Evolutionary conservation across 345 rosid genomes (phyloP).

Genomic region (Salix brachista): DNA sequence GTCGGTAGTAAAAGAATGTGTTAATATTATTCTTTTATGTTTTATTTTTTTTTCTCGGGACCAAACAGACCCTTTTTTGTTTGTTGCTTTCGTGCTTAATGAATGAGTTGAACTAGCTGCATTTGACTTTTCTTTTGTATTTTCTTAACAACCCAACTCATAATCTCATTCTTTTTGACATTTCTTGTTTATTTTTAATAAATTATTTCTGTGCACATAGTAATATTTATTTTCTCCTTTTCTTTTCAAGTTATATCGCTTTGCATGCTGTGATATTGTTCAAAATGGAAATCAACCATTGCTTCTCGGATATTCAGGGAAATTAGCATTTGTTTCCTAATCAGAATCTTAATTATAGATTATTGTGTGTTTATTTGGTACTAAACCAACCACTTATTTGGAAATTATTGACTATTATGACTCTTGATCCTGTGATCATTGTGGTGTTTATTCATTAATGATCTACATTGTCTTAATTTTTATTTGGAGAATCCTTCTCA

Average conservation of each 20-base stretch:
- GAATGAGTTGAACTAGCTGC: not conserved
- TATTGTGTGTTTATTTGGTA: not conserved
- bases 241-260: not conserved
- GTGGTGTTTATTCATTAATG: not conserved
- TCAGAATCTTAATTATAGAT: not conserved
- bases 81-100: not conserved
- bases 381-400: not conserved
- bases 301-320: not conserved
- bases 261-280: not conserved
- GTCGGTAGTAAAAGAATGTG: not conserved
- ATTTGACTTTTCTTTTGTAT: not conserved
- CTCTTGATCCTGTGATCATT: not conserved
- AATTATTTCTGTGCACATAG: too few species aligned
- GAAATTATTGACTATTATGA: not conserved
- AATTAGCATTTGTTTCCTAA: not conserved
- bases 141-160: not conserved
- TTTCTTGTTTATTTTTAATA: not conserved
- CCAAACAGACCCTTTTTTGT: not conserved
- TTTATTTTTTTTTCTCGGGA: not conserved
- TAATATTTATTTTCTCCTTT: not conserved
- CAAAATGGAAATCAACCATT: not conserved
- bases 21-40: not conserved
- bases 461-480: not conserved
- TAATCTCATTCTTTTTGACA: not conserved
- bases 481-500: not conserved